These are phyloP conservation scores for Zalaria sp. DNA, from an alignment of 2,329 filamentous ascomycete genomes.

Conservation along the genomic window DNA sequence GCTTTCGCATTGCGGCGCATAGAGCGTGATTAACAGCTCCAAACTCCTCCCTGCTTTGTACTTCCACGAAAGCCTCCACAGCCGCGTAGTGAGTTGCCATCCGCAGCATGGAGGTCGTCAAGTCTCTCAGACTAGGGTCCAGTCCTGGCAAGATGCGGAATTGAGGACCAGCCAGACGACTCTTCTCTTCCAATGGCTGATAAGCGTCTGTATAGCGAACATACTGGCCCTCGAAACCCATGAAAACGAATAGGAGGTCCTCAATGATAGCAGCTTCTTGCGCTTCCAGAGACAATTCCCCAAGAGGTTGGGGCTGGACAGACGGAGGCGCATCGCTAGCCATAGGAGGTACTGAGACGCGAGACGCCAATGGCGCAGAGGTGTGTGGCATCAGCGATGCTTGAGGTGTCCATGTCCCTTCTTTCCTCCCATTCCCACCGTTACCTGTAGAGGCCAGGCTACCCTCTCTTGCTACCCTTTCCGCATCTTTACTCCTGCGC, in stretches of 20 bases:
- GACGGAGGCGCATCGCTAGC: conserved; percentile 54
- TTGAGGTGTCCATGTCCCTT: conserved; percentile 61
- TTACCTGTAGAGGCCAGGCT: background rate
- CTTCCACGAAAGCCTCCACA: conserved; percentile 82
- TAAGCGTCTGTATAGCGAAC: conserved; percentile 75
- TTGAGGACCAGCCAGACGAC: conserved; percentile 66
- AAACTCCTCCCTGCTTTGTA: conserved; percentile 85
- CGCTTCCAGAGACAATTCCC: conserved; percentile 58
- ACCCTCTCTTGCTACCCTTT: background rate
- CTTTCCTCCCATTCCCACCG: background rate
- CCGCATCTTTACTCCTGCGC: conserved; percentile 1
- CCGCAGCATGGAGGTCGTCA: conserved; percentile 77
- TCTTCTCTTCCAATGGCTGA: conserved; percentile 72
- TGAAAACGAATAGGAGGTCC: conserved; percentile 86
- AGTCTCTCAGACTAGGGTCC: conserved; percentile 79
- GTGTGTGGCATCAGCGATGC: conserved; percentile 59
- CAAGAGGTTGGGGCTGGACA: conserved; percentile 53
- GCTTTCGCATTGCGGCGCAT: conserved; percentile 83
- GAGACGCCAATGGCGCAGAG: conserved; percentile 57
- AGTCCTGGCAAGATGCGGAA: conserved; percentile 72
- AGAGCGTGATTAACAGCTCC: conserved; percentile 91
- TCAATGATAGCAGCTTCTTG: conserved; percentile 84
- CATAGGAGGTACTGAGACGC: conserved; percentile 47
- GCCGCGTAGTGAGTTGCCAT: conserved; percentile 91
- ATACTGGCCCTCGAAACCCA: conserved; percentile 98